These are phyloP conservation scores for Trichophaea hybrida DNA, from an alignment of 2,329 filamentous ascomycete species.

Conservation along the genomic window DNA sequence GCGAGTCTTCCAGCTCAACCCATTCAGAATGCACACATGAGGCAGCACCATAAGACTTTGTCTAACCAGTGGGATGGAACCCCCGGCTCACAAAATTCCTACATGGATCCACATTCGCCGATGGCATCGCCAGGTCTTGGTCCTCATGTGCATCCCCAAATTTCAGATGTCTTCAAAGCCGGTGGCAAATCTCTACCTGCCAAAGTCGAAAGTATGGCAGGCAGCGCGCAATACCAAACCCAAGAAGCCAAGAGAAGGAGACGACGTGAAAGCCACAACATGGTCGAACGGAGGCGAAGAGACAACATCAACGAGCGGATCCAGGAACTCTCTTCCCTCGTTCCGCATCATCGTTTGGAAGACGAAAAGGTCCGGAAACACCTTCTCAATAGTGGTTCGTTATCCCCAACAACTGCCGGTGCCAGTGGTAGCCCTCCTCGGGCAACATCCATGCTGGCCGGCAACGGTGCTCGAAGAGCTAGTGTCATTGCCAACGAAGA, in stretches of 20 bases:
- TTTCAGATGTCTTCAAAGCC: constrained; percentile 77
- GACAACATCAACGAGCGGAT: constrained; percentile 99
- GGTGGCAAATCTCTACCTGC: constrained; percentile 79
- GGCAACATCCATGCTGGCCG: constrained; percentile 76
- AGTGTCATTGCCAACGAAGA: constrained; percentile 81
- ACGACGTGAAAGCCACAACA: constrained; percentile 85
- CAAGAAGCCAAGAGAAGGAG: constrained; percentile 90
- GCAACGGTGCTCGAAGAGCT: constrained; percentile 67
- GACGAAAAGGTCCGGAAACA: constrained; percentile 96
- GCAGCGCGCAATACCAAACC: constrained; percentile 47
- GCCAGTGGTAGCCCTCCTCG: constrained; percentile 54
- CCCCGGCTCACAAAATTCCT: constrained; percentile 65
- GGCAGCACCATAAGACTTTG: constrained; percentile 62
- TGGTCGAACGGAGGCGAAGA: constrained; percentile 82
- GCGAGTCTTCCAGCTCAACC: constrained; percentile 61
- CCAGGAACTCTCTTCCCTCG: constrained; percentile 84
- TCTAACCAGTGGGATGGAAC: constrained; percentile 67
- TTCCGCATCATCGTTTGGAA: constrained; percentile 81
- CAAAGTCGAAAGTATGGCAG: constrained; percentile 49
- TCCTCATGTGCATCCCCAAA: constrained; percentile 49
- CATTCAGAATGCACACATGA: constrained; percentile 51
- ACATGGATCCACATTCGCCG: constrained; percentile 57
- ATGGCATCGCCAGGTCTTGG: constrained; percentile 58
- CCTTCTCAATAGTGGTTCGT: constrained; percentile 76
- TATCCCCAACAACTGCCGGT: constrained; percentile 67